Percentiles rank a stretch among this genome's conserved stretches.
These are phyloP conservation scores for Nissolia schottii DNA, from an alignment of 306 rosid species.

Conservation along the genomic window DNA sequence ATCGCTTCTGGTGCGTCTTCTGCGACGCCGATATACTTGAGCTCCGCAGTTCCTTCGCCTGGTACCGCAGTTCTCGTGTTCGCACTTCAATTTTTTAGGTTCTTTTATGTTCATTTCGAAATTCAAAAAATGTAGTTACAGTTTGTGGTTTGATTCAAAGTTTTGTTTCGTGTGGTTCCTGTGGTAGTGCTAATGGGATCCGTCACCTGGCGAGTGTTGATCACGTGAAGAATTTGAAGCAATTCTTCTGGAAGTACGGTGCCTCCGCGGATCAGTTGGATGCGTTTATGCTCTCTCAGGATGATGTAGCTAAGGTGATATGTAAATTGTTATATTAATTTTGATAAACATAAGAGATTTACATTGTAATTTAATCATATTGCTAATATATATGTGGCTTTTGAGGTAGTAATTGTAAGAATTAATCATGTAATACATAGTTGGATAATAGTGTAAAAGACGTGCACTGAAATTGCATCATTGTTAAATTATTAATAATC, in stretches of 20 bases:
- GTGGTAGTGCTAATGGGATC: slow-evolving; percentile 63
- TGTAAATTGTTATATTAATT: not conserved
- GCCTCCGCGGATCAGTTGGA: slow-evolving; percentile 47
- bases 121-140: not conserved
- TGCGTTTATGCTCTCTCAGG: slow-evolving; percentile 47
- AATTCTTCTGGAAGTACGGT: slow-evolving; percentile 80
- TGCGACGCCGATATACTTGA: slow-evolving; percentile 61
- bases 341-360: too few relatives aligned
- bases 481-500: not conserved
- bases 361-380: too few relatives aligned
- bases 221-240: slow-evolving; percentile 82
- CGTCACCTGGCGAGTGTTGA: slow-evolving; percentile 62
- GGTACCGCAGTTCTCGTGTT: slow-evolving; percentile 28
- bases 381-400: too few relatives aligned
- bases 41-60: slow-evolving; percentile 54
- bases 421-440: too few relatives aligned
- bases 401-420: too few relatives aligned
- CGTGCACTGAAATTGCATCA: too few relatives aligned
- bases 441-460: too few relatives aligned
- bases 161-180: not conserved
- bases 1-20: slow-evolving; percentile 81
- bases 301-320: slow-evolving; percentile 61
- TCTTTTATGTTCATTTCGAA: not conserved
- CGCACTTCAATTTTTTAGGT: not conserved
- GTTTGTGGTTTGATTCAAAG: not conserved